A percentile compares a stretch with the other conserved stretches of the same genome.
Evolutionary conservation across 345 rosid genomes (phyloP).

Genomic region (Geranium brycei): DNA sequence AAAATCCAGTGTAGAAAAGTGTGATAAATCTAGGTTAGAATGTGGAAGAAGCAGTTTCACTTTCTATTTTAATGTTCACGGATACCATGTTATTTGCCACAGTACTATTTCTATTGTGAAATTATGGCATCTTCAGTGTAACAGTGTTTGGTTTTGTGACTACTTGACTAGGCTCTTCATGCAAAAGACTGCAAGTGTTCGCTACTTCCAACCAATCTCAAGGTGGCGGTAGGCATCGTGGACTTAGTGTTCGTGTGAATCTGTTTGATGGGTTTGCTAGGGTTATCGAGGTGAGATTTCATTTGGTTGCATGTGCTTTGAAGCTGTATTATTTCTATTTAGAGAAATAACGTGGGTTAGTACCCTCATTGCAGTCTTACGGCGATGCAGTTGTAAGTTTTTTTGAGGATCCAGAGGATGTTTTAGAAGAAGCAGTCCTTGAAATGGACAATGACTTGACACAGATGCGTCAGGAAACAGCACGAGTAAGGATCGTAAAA

Average conservation of each 20-base stretch:
- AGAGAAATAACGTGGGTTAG: conserved; percentile 2
- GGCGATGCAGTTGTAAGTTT: conserved; percentile 56
- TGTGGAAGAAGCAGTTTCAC: too few relatives aligned
- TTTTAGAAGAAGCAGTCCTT: conserved; percentile 62
- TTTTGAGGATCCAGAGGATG: conserved; percentile 72
- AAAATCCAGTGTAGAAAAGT: too few relatives aligned
- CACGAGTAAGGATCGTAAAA: conserved; percentile 40
- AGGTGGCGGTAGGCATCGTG: conserved; percentile 12
- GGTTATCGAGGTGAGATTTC: conserved; percentile 46
- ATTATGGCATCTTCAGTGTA: too few relatives aligned
- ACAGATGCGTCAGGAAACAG: conserved; percentile 80
- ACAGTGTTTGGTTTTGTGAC: too few relatives aligned
- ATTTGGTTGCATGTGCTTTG: conserved; percentile 6
- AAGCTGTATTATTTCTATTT: not conserved
- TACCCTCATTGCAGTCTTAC: conserved; percentile 42
- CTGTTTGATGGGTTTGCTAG: conserved; percentile 63
- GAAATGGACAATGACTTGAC: conserved; percentile 75
- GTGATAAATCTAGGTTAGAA: too few relatives aligned
- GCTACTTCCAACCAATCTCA: too few relatives aligned
- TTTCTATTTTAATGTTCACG: too few relatives aligned
- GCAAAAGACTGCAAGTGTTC: too few relatives aligned
- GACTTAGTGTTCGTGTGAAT: conserved; percentile 43
- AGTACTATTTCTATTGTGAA: too few relatives aligned
- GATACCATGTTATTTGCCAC: too few relatives aligned
- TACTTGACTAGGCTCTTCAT: too few relatives aligned